phyloP scores from a whole-genome alignment of 352 stramenopile species.

The Phytophthora fragariae region DNA sequence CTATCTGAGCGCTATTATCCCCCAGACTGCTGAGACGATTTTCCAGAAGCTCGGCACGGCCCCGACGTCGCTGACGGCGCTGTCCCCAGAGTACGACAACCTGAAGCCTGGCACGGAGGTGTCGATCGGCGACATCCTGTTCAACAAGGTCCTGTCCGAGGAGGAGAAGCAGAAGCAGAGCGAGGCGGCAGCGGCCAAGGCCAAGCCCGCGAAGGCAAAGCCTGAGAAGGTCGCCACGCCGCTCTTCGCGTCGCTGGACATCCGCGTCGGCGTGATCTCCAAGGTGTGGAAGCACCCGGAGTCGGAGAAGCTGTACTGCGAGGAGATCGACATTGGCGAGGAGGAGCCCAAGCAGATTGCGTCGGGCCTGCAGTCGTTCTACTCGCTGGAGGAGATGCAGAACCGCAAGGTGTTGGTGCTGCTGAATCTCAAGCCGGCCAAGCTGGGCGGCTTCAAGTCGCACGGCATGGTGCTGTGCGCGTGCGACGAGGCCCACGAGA shows the following conservation, averaged over 20 bases:
- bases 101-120: constrained; percentile 91
- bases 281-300: constrained; percentile 89
- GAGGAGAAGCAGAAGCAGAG: constrained; percentile 77
- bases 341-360: constrained; percentile 94
- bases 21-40: constrained; percentile 89
- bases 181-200: constrained; percentile 59
- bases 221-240: constrained; percentile 61
- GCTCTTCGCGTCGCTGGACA: constrained; percentile 82
- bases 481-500: constrained; percentile 84
- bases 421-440: constrained; percentile 98
- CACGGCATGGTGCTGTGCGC: constrained; percentile 98
- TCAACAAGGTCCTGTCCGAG: constrained; percentile 91
- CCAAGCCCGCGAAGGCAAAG: constrained; percentile 51
- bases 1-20: constrained; percentile 96
- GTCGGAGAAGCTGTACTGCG: constrained; percentile 97
- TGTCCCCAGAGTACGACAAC: constrained; percentile 92
- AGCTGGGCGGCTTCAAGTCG: constrained; percentile 97
- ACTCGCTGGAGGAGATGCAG: constrained; percentile 96
- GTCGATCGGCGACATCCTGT: constrained; percentile 95
- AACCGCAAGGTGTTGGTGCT: constrained; percentile 96
- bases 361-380: constrained; percentile 95
- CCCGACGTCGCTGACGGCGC: constrained; percentile 71
- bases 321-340: constrained; percentile 99
- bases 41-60: constrained; percentile 95
- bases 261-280: constrained; percentile 82